phyloP scores from a whole-genome alignment of 257 asterid species.

The Thymus quinquecostatus region DNA sequence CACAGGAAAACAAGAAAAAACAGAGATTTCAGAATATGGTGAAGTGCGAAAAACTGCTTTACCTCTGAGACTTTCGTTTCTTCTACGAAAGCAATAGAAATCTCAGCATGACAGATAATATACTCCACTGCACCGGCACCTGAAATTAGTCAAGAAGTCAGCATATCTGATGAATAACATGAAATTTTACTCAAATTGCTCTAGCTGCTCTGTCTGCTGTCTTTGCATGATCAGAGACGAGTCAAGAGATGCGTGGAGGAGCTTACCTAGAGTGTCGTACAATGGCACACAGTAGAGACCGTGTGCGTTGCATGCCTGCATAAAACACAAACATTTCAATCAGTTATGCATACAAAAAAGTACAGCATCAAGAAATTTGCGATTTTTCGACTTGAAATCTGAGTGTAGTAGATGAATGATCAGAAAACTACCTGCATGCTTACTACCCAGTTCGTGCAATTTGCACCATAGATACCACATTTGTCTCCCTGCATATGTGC shows the following conservation, averaged over 20 bases:
- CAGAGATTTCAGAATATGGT: background rate
- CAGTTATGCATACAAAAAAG: background rate
- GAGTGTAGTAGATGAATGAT: background rate
- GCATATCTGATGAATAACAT: background rate
- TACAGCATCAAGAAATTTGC: background rate
- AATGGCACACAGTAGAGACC: slow-evolving; percentile 78
- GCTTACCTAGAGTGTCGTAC: slow-evolving; percentile 79
- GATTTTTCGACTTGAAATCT: background rate
- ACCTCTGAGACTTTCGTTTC: slow-evolving; percentile 77
- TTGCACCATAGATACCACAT: slow-evolving; percentile 86
- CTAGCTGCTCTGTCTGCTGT: background rate
- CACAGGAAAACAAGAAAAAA: slow-evolving; percentile 5
- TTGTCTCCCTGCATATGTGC: slow-evolving; percentile 53
- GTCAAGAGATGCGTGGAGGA: background rate
- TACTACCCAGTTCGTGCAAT: slow-evolving; percentile 76
- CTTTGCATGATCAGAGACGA: background rate
- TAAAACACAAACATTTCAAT: background rate
- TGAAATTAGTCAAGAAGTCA: slow-evolving; percentile 17
- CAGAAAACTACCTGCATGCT: slow-evolving; percentile 66
- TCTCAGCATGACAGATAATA: slow-evolving; percentile 73
- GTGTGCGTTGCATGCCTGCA: slow-evolving; percentile 86
- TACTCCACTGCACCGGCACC: slow-evolving; percentile 88
- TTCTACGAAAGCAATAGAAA: slow-evolving; percentile 71
- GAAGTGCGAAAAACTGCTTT: background rate
- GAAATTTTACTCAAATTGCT: background rate